These are phyloP conservation scores for Cichorium intybus DNA, from an alignment of 140 eudicot species.

Conservation along the genomic window DNA sequence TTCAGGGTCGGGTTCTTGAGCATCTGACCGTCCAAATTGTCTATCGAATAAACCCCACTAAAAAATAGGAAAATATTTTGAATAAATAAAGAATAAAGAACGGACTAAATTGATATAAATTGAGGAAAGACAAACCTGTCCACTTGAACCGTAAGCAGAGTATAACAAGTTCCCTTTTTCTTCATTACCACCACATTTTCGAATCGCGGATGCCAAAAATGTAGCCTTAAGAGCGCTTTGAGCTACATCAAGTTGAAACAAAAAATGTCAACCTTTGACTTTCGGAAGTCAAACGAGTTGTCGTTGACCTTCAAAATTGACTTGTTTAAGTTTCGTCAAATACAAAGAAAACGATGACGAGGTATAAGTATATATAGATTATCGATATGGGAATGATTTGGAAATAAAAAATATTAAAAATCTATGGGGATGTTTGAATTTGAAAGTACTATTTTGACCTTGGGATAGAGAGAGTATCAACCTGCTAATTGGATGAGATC, in stretches of 20 bases:
- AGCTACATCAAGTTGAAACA: slow-evolving; percentile 52
- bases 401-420: slow-evolving; percentile 9
- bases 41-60: slow-evolving; percentile 92
- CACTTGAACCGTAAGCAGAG: slow-evolving; percentile 84
- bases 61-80: neutral
- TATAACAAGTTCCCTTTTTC: slow-evolving; percentile 82
- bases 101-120: too few relatives aligned
- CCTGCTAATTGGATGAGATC: slow-evolving; percentile 96
- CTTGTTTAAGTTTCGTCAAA: neutral
- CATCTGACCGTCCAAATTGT: slow-evolving; percentile 79
- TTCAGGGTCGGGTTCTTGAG: slow-evolving; percentile 88
- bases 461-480: too few relatives aligned
- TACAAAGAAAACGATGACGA: neutral
- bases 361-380: neutral
- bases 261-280: slow-evolving; percentile 20
- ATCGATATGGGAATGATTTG: neutral
- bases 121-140: slow-evolving; percentile 57
- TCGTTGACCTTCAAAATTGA: slow-evolving; percentile 3
- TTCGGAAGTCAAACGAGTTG: slow-evolving; percentile 13
- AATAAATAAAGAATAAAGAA: neutral
- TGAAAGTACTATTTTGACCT: neutral
- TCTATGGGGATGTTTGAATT: neutral
- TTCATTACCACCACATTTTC: slow-evolving; percentile 95
- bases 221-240: slow-evolving; percentile 84
- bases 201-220: slow-evolving; percentile 88